Evolutionary conservation across 495 filamentous ascomycete species (phyloP), one percentile per base, ranked within the genome.

Genomic region (Podospora tetraspora): DNA sequence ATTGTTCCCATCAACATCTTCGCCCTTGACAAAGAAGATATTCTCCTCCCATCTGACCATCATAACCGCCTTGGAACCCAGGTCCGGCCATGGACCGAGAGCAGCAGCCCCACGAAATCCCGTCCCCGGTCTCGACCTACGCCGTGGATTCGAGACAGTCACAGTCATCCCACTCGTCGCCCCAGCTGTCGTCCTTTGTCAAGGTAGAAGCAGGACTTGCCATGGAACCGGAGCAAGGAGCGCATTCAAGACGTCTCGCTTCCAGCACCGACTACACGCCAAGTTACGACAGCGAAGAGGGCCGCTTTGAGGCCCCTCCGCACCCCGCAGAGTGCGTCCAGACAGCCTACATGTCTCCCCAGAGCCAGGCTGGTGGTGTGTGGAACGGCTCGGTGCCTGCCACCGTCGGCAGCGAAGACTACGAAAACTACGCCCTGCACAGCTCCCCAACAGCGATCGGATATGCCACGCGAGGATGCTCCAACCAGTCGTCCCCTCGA

Each of bases 351-450:
- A 52, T 70, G 29, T 52, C 72, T 12, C 57, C 68, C 34, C 58
- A 68, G 61, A 34, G 63, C 29, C 67, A 69, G 19, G 56, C 6
- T 21, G 64, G 22, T 3, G 64, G 69, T 12, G 37, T 67, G 23
- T 76, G 74, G 74, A 71, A 59, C 59, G 66, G 65, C 10, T 71
- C 62, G 19, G 34, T 72, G 37, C 63, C 52, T 22, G 34, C 68
- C 22, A 70, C 68, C 63, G 56, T 62, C 22, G 66, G 63, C 57
- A 71, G 65, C 57, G 69, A 72, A 25, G 70, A 71, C 22, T 73
- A 68, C 22, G 71, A 72, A 19, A 65, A 78, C 69, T 76, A 76
- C 69, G 57, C 76, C 7, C 59, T 78, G 3, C 74, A 78, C 65
- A 68, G 68, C 57, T 72, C 75, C 16, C 69, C 73, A 3, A 56